Base-by-base conservation (phyloP, 352 stramenopile species). In the Phytopythium sindhum region DNA sequence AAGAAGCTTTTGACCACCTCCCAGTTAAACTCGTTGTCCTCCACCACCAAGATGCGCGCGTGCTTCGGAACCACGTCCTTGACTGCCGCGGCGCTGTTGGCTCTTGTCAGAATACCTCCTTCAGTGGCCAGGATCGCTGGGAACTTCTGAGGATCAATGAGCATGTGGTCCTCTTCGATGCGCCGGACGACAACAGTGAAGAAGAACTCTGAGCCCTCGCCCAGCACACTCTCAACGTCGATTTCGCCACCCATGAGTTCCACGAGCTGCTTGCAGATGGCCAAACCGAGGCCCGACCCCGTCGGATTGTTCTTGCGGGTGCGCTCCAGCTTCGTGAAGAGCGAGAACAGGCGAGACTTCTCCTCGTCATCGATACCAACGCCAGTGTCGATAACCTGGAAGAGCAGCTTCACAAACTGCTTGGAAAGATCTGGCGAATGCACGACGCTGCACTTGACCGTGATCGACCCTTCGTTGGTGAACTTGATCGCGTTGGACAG, bases 1-100 rank as follows among this genome's bases (percentile, higher is more conserved):
- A 90, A 89, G 57, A 91, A 95, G 64, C 83, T 92, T 60, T 94
- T 95, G 45, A 96, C 85, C 9, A 96, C 86, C 71, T 96, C 86
- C 88, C 86, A 95, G 51, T 96, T 96, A 64, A 96, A 95, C 54
- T 96, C 86, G 51, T 96, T 96, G 68, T 96, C 88, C 75, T 96
- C 88, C 9, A 93, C 86, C 12, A 93, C 82, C 62, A 95, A 70
- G 47, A 95, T 93, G 0, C 84, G 77, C 45, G 86, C 85, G 62
- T 90, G 78, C 10, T 83, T 86, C 4, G 83, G 85, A 23, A 92
- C 74, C 15, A 42, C 26, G 28, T 61, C 56, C 31, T 75, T 45
- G 54, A 73, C 56, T 17, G 66, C 64, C 61, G 73, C 66, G 26
- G 26, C 50, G 50, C 71, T 69, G n/a, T 76, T 67, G 12, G 64